These are phyloP conservation scores for Pseudoscleropodium purum DNA, from an alignment of 225 moss, liverwort and hornwort species.

Conservation along the genomic window DNA sequence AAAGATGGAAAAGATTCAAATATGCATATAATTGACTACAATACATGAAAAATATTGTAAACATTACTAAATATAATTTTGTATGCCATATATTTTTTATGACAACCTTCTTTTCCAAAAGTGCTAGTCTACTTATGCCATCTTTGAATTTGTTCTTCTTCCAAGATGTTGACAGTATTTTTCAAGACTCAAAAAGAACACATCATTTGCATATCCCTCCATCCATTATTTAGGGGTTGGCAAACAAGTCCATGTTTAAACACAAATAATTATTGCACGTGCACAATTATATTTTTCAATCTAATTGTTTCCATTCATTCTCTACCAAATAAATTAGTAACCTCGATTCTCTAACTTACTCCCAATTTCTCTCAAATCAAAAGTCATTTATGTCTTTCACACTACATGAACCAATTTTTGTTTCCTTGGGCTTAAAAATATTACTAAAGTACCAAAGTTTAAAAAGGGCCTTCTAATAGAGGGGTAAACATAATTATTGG, in stretches of 20 bases:
- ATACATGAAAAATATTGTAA: not conserved
- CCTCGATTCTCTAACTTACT: not conserved
- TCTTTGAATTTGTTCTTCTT: not conserved
- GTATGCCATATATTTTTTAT: not conserved
- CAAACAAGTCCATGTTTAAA: rapidly evolving
- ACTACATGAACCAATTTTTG: not conserved
- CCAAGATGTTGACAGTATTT: not conserved
- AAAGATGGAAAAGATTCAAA: not conserved
- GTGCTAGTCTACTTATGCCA: not conserved
- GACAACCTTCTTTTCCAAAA: rapidly evolving
- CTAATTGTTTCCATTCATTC: not conserved
- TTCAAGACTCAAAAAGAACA: rapidly evolving
- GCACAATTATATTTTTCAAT: not conserved
- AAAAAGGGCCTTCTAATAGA: not conserved
- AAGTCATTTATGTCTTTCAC: not conserved
- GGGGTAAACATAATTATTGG: not conserved
- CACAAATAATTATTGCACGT: rapidly evolving
- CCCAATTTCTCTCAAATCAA: not conserved
- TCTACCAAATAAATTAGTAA: not conserved
- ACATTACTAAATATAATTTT: not conserved
- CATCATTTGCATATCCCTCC: not conserved
- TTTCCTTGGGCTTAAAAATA: not conserved
- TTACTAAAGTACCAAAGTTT: too few relatives aligned
- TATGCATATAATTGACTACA: not conserved
- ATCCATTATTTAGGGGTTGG: too few relatives aligned